These are phyloP conservation scores for Allium cepa DNA, from an alignment of 106 monocot species.

Conservation along the genomic window DNA sequence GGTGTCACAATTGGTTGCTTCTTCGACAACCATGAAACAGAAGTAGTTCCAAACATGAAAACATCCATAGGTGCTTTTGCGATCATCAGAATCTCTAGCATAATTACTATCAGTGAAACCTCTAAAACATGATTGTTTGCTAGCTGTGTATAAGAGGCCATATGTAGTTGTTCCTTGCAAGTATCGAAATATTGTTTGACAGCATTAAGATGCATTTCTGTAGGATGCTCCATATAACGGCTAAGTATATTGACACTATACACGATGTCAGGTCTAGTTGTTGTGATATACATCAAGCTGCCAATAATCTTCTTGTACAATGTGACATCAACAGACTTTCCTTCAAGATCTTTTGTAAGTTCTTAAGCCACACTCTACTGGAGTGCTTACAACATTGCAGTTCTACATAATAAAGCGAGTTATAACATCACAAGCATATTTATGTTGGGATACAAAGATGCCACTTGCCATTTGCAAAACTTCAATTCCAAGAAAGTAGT, in stretches of 20 bases:
- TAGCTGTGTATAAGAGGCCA: too few relatives aligned
- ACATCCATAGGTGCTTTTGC: too few relatives aligned
- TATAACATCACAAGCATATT: background rate
- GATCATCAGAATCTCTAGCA: too few relatives aligned
- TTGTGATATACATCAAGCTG: background rate
- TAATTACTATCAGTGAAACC: too few relatives aligned
- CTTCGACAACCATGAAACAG: too few relatives aligned
- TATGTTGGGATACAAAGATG: background rate
- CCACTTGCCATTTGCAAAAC: background rate
- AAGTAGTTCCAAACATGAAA: too few relatives aligned
- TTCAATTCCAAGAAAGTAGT: background rate
- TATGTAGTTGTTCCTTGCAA: too few relatives aligned
- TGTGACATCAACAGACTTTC: background rate
- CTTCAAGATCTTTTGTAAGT: background rate
- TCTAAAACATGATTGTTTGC: too few relatives aligned
- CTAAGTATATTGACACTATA: background rate
- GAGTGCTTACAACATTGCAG: background rate
- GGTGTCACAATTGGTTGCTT: too few relatives aligned
- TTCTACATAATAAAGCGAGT: background rate
- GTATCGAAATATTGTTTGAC: too few relatives aligned
- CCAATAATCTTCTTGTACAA: background rate
- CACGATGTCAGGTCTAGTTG: background rate
- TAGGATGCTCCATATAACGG: too few relatives aligned
- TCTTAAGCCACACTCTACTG: background rate
- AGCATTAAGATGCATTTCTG: too few relatives aligned